phyloP scores from a whole-genome alignment of 805 yeast genomes.

The Suhomyces sp. region DNA sequence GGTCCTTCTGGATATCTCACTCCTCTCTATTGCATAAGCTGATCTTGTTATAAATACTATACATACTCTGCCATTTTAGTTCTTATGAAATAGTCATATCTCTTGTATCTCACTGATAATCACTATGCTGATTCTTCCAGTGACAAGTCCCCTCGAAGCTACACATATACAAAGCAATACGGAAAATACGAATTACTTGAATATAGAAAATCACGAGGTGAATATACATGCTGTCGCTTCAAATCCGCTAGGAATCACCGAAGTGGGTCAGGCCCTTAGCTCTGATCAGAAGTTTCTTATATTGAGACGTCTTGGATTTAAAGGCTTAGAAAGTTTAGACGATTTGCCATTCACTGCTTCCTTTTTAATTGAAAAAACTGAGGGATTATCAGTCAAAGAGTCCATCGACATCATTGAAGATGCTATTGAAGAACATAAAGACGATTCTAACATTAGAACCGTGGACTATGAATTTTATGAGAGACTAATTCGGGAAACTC shows the following conservation, averaged over 20 bases:
- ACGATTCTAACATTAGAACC: conserved; percentile 33
- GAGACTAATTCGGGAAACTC: conserved; percentile 9
- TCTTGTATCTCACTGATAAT: not conserved
- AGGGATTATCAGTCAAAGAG: conserved; percentile 15
- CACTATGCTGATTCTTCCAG: not conserved
- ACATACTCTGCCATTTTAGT: not conserved
- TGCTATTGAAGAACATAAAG: conserved; percentile 25
- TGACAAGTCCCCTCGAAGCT: not conserved
- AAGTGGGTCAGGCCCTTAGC: conserved; percentile 22
- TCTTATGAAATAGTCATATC: not conserved
- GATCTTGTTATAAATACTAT: not conserved
- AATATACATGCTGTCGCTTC: conserved; percentile 21
- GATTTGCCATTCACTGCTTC: conserved; percentile 30
- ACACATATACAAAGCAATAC: not conserved
- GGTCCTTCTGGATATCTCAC: not conserved
- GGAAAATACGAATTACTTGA: not conserved
- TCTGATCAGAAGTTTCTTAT: conserved; percentile 26
- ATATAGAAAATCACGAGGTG: conserved; percentile 9
- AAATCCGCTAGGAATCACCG: conserved; percentile 20
- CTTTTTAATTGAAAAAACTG: conserved; percentile 28
- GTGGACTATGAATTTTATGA: conserved; percentile 25
- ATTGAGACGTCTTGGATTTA: conserved; percentile 25
- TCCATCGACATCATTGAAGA: conserved; percentile 27
- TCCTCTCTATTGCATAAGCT: not conserved
- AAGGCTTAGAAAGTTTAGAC: conserved; percentile 24